Evolutionary conservation across 805 yeast genomes (phyloP), one percentile per base, ranked within the genome.

Genomic region (Ascoidea asiatica): DNA sequence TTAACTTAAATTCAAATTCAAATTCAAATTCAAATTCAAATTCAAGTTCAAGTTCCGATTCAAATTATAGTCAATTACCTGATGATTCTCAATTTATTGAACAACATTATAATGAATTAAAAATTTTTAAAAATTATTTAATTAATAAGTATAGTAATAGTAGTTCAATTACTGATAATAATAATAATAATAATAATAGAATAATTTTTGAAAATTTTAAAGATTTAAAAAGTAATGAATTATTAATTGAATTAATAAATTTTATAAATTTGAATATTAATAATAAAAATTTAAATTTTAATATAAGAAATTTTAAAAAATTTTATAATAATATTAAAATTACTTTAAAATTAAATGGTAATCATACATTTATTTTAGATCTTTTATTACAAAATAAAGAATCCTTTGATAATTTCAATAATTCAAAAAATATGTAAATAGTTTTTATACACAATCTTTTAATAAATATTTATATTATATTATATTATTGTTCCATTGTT

Each of bases 291-390:
- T 55, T 52, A 40, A 46, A 51, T 41, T 39, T 58, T 4, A 44
- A 48, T 5, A 45, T 56, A 13, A 58, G 59, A 38, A 52, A 61
- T 37, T 63, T 61, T 45, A 46, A 58, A 6, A 63, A 64, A 41
- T 66, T 73, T 46, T 55, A 69, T 5, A 58, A 59, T 29, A 70
- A 67, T 40, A 62, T 73, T 40, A 64, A 64, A 51, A 53, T 65
- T 46, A 62, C 78, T 33, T 56, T 73, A 39, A 57, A 60, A 17
- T 51, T 73, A 33, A 79, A 80, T 52, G 80, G 81, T 17, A 81
- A 79, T 1, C 72, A 76, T 51, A 64, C 79, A 2, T 72, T 72
- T 43, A 66, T 75, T 11, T 66, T 80, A 52, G 87, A 80, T 52
- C 63, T 79, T 1, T 54, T 79, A 38, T 53, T 75, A 19, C 70